Evolutionary conservation across 2,329 filamentous ascomycete species (phyloP), one percentile per base, ranked within the genome.

Genomic region (Alternaria sp.): DNA sequence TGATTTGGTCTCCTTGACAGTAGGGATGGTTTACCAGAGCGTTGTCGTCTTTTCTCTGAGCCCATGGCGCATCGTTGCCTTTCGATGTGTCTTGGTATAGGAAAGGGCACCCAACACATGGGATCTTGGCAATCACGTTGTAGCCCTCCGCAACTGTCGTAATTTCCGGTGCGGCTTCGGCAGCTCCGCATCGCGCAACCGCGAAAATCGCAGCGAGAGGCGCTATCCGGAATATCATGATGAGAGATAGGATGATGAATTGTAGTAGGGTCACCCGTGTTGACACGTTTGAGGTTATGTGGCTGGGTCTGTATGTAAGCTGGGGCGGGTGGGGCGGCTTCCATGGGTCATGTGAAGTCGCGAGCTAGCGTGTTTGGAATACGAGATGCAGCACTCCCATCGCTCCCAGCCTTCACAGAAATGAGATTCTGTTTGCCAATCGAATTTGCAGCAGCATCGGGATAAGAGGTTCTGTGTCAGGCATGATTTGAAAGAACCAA

Each of bases 91-190:
- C 75, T 46, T 77, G 74, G 45, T 71, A 73, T 23, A 79, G 51
- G 44, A 74, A 78, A 5, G 77, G 76, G 61, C 77, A 79, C 25
- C 67, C 74, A n/a, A 67, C 28, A 49, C 76, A 79, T 10, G 75
- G 75, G 7, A 79, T 58, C 58, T 77, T 79, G 55, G 72, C 75
- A 46, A 79, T 70, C 57, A 76, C 54, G 59, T 72, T 73, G 65
- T 74, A 77, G 50, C 77, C 77, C 36, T 75, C 74, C 5, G 68
- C 66, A 8, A 77, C 54, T 9, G 69, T 70, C 15, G 73, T 79
- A 9, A 79, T 74, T 21, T 76, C 75, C 3, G 74, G 75, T n/a
- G 74, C 74, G 44, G 69, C 55, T 10, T 70, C 65, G 5, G 70
- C 74, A 15, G 52, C 26, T 11, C 57, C 64, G 12, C 49, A 30